Evolutionary conservation across 2,329 filamentous ascomycete genomes (phyloP), one percentile per base, ranked within the genome.

Genomic region (Aspergillus flavus): DNA sequence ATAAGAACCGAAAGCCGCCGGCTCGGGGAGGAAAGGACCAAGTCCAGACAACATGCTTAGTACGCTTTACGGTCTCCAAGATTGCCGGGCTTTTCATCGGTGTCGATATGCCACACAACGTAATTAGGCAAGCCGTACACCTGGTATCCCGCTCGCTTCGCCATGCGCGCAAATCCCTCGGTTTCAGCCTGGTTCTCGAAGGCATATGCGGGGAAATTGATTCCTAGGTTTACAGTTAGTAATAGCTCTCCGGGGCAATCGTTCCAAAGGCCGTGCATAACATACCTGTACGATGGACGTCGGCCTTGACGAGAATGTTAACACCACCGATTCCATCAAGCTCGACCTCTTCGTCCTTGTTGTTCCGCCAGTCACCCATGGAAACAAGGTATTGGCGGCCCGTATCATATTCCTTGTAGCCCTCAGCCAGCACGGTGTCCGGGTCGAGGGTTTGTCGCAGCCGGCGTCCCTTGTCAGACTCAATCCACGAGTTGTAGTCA

Each of bases 161-260:
- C 95, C 95, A 99, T 99, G 79, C 96, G 97, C 43, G 95, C 95
- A 75, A 99, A 99, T 7, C 95, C 95, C 81, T 99, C 95, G 5
- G 95, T 99, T 80, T 99, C 95, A 67, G 95, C 95, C 82, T 99
- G 95, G 79, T 99, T 98, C 78, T 99, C 95, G 76, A 99, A 99
- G 3, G 95, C 87, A 74, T 99, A 99, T 76, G 89, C 89, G 10
- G 95, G 95, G 79, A 99, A 99, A 80, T 99, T 99, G 82, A 99
- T 95, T 66, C 94, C 94, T 94, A 68, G 54, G 28, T 34, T 43
- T 52, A 12, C 36, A 30, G 64, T 78, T 66, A 75, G 69, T 65
- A 62, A 39, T 23, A 30, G 16, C 14, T 41, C 39, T 52, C 19
- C 19, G 52, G 63, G 46, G 7, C 30, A 36, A 39, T 23, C 14